Evolutionary conservation across 2,329 filamentous ascomycete species (phyloP), one percentile per base, ranked within the genome.

Genomic region (Diaporthe sp.): DNA sequence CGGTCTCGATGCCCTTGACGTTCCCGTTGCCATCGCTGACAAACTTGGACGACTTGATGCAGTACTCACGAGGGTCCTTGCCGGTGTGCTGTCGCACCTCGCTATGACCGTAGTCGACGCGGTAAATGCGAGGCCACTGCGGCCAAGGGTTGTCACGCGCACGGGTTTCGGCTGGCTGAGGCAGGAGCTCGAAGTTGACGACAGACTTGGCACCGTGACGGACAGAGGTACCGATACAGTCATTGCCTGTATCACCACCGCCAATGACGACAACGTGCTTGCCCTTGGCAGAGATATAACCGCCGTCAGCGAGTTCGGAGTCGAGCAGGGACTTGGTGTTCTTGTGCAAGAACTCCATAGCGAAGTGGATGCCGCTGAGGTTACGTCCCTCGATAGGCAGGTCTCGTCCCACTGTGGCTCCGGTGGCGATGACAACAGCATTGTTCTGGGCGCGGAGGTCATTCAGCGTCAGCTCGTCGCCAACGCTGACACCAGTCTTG

Each of bases 301-400:
- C 86, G 38, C 93, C 92, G 80, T 98, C 96, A 13, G 89, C 89
- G 38, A 98, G 91, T 82, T 95, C 92, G 17, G 96, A 98, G 87
- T 98, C 96, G 70, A 98, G 93, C 9, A 98, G 91, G 38, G 96
- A 98, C 89, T 98, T 98, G 83, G 96, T 98, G 89, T 98, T 98
- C 87, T 94, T 94, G 89, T 98, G 95, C 82, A 98, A 84, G 89
- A 98, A 98, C 85, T 98, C 93, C 96, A 98, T 98, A 78, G 96
- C 96, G 81, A 94, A 98, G 87, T 98, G 96, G 74, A 98, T 94
- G 71, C 96, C 96, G 64, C 96, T 92, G 10, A 98, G 89, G 83
- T 95, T 94, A 80, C 96, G 95, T 80, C 94, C 94, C 82, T 95
- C 94, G 81, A 98, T 97, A 77, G 95, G 95, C 72, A 98, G 89